Evolutionary conservation across 2,329 filamentous ascomycete genomes (phyloP).

Genomic region (Plectosphaerella cucumerina): DNA sequence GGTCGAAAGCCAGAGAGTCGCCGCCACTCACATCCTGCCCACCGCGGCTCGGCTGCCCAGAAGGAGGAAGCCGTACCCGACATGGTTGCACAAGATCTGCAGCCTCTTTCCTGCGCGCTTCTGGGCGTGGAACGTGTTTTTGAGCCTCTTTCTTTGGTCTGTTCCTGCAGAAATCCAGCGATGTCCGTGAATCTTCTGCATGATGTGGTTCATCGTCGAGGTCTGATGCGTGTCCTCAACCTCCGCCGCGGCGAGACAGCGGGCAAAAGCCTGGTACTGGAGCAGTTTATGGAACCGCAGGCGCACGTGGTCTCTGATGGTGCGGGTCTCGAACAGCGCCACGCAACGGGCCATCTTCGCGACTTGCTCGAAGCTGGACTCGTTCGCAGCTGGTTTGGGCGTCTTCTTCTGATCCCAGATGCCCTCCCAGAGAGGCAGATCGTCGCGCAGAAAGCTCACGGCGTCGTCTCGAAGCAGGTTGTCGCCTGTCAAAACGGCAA

Average conservation of each 20-base stretch:
- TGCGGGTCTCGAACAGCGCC: background rate
- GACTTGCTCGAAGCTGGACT: background rate
- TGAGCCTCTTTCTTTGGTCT: background rate
- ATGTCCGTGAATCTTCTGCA: background rate
- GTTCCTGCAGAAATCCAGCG: background rate
- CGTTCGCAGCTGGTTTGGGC: background rate
- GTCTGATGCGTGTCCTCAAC: background rate
- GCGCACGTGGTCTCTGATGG: background rate
- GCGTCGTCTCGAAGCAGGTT: background rate
- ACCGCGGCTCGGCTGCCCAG: background rate
- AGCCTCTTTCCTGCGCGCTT: background rate
- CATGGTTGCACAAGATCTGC: background rate
- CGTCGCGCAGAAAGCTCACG: background rate
- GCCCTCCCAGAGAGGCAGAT: background rate
- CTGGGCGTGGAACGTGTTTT: background rate
- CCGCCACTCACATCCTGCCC: background rate
- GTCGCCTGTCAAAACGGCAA: background rate
- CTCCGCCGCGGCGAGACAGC: background rate
- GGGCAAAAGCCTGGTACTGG: background rate
- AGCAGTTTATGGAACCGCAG: background rate
- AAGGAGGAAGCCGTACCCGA: background rate
- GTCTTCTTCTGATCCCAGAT: background rate
- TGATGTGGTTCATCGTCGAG: background rate
- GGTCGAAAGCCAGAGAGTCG: background rate
- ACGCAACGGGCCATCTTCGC: background rate